Evolutionary conservation across 139 green algal genomes (phyloP).

Genomic region (Chlamydomonas sp.): DNA sequence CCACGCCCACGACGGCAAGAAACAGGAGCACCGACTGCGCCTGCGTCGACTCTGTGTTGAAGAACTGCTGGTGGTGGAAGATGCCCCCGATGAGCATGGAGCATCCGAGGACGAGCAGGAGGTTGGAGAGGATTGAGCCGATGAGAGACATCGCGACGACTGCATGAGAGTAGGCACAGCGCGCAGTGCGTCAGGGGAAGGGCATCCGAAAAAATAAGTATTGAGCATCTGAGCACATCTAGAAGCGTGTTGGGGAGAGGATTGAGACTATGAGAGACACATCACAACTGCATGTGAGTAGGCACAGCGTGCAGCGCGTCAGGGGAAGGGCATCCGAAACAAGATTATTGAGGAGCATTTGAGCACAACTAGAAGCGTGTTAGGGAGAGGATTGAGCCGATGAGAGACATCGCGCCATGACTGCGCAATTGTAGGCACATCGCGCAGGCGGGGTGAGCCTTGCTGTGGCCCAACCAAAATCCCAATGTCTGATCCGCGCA

Average conservation of each 20-base stretch:
- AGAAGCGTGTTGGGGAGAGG: background rate
- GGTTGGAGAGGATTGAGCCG: slow-evolving; percentile 81
- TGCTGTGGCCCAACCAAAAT: too few species aligned
- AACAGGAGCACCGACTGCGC: slow-evolving; percentile 59
- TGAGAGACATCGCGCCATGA: slow-evolving; percentile 67
- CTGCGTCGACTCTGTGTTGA: background rate
- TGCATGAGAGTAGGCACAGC: too few species aligned
- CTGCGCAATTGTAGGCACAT: too few species aligned
- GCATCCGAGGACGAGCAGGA: slow-evolving; percentile 80
- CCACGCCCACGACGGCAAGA: slow-evolving; percentile 67
- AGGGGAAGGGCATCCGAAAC: background rate
- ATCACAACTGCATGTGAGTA: background rate
- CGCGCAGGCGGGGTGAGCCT: too few species aligned
- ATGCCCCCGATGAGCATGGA: background rate
- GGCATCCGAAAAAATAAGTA: background rate
- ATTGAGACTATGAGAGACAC: background rate
- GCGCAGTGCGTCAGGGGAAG: slow-evolving; percentile 41
- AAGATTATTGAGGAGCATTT: slow-evolving; percentile 29
- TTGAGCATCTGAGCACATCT: background rate
- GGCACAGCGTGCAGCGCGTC: background rate
- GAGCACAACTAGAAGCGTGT: slow-evolving; percentile 82
- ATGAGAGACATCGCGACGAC: slow-evolving; percentile 77
- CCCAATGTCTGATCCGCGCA: too few species aligned
- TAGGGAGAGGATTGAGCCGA: slow-evolving; percentile 74
- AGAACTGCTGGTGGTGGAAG: background rate